Evolutionary conservation across 345 rosid genomes (phyloP), one percentile per base, ranked within the genome.

Genomic region (Populus euphratica): DNA sequence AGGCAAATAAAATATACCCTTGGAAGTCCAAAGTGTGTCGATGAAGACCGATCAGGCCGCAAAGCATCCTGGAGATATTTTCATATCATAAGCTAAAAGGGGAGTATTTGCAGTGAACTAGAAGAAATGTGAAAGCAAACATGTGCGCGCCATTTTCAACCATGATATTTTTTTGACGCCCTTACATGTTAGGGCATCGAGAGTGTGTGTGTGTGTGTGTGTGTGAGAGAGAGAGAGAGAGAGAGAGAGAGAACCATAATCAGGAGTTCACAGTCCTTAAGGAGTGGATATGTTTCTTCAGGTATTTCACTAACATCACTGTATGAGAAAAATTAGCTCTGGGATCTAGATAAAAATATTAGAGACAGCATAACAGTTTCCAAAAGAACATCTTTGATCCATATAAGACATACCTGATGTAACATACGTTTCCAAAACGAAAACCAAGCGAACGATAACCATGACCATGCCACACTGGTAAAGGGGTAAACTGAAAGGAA

Each of bases 381-480:
- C 3, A 47, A 33, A 66, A 43, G 25, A 41, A 66, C 3, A 66
- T 4, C 70, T 17, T n/a, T 36, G 18, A 63, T 7, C 69, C 36
- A 38, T 33, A 14, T 59, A 71, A 66, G 73, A 31, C 68, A 77
- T 84, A 94, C 98, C 97, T 94, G 76, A 91, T 89, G 88, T 91
- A 94, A 78, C 97, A 94, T 78, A 91, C 76, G 59, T 89, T 86
- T 64, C 97, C 95, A 77, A 94, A 94, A 47, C 97, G 91, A 80
- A 93, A 94, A 73, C 98, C 98, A 82, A 94, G 97, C 35, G 95
- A 93, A 59, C 94, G 90, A 81, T 93, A 94, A 74, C 82, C 85
- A 77, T 67, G 84, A 47, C 98, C 98, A 85, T 94, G 98, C 97
- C 98, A 94, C 79, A 94, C 94, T 8, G 97, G 97, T 87, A 94